These are phyloP conservation scores for Schoenoplectus tabernaemontani DNA, from an alignment of 202 grass and related monocot species.

Conservation along the genomic window DNA sequence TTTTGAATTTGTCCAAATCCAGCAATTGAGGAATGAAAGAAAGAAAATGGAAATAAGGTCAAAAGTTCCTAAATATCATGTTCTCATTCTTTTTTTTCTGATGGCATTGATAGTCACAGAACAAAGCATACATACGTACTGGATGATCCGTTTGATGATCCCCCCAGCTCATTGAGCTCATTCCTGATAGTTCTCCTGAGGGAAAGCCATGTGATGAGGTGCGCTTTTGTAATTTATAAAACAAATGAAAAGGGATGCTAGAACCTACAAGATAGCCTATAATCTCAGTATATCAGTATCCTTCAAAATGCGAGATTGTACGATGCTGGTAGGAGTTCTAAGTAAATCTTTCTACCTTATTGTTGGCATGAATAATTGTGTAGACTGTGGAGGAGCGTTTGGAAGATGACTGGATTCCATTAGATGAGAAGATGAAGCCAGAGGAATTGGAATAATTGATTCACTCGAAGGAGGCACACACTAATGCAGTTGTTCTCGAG, in stretches of 20 bases:
- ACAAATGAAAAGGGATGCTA: neutral
- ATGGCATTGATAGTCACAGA: too few relatives aligned
- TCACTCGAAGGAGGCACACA: slow-evolving; percentile 81
- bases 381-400: slow-evolving; percentile 77
- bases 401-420: slow-evolving; percentile 91
- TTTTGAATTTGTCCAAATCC: too few relatives aligned
- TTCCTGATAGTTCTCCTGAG: slow-evolving; percentile 81
- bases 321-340: neutral
- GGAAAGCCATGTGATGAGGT: slow-evolving; percentile 88
- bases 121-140: slow-evolving; percentile 95
- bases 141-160: slow-evolving; percentile 96
- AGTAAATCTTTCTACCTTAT: neutral
- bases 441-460: slow-evolving; percentile 75
- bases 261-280: too few relatives aligned
- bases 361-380: neutral
- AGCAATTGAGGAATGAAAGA: neutral
- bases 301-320: neutral
- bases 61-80: too few relatives aligned
- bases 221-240: neutral
- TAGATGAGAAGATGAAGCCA: slow-evolving; percentile 65
- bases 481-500: slow-evolving; percentile 91
- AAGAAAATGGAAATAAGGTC: neutral
- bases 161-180: slow-evolving; percentile 66
- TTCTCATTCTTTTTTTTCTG: too few relatives aligned
- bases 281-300: neutral